These are phyloP conservation scores for Agastache rugosa DNA, from an alignment of 257 asterid genomes.

Conservation along the genomic window DNA sequence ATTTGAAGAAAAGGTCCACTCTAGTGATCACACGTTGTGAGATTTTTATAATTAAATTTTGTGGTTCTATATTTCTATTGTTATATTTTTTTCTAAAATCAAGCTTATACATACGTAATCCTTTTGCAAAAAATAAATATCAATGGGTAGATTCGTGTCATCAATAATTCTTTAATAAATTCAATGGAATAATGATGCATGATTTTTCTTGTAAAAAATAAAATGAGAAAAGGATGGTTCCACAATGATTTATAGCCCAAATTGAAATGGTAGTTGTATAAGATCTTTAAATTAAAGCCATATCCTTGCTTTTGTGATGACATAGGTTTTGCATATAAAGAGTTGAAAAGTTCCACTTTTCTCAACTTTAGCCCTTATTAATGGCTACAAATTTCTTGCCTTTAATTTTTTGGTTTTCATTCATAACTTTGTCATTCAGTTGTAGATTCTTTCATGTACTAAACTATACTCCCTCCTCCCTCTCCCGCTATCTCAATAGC, in stretches of 20 bases:
- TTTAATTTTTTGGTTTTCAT: background rate
- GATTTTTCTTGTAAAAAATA: background rate
- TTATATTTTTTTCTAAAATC: background rate
- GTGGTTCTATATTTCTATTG: background rate
- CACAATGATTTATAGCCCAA: constrained; percentile 11
- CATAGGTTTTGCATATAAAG: constrained; percentile 11
- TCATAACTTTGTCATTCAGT: background rate
- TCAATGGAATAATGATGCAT: background rate
- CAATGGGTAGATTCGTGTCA: background rate
- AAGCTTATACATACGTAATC: background rate
- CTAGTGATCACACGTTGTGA: background rate
- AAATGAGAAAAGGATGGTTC: background rate
- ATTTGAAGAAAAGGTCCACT: background rate
- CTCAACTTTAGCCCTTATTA: background rate
- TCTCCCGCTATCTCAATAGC: no score
- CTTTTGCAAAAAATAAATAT: no score
- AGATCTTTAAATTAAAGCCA: constrained; percentile 29
- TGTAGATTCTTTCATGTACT: background rate
- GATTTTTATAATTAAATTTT: background rate
- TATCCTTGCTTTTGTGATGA: constrained; percentile 23
- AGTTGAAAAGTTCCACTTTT: constrained; percentile 3
- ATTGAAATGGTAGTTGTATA: background rate
- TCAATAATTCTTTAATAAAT: background rate
- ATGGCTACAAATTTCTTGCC: background rate
- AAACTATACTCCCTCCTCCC: no score